phyloP scores from a whole-genome alignment of 2,329 filamentous ascomycete species.

The Boeremia exigua region DNA sequence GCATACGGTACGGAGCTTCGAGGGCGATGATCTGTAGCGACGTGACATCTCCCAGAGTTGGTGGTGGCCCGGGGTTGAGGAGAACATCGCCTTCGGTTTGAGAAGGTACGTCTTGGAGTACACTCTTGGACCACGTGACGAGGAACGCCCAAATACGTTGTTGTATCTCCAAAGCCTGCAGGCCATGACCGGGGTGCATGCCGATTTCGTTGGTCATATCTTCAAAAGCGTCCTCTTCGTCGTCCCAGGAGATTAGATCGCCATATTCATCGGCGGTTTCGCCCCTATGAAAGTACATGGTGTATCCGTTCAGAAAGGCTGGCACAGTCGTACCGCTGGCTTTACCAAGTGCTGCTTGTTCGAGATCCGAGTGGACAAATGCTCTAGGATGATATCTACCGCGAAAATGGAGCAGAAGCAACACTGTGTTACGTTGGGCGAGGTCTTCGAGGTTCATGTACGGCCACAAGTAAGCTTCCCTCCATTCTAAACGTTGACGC shows the following conservation, averaged over 20 bases:
- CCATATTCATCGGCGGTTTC: not conserved
- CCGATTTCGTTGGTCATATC: not conserved
- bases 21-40: slow-evolving; percentile 17
- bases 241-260: not conserved
- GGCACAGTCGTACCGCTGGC: too few species aligned
- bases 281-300: not conserved
- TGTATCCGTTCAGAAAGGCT: not conserved
- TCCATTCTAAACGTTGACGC: too few species aligned
- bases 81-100: not conserved
- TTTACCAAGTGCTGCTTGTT: too few species aligned
- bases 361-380: too few species aligned
- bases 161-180: slow-evolving; percentile 61
- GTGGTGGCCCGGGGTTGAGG: slow-evolving; percentile 11
- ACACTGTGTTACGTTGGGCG: too few species aligned
- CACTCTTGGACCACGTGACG: slow-evolving; percentile 52
- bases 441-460: too few species aligned
- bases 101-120: slow-evolving; percentile 57
- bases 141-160: slow-evolving; percentile 58
- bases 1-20: slow-evolving; percentile 62
- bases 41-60: slow-evolving; percentile 30
- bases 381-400: too few species aligned
- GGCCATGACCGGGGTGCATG: slow-evolving; percentile 36
- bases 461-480: too few species aligned
- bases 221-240: not conserved
- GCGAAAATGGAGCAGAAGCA: too few species aligned